Evolutionary conservation across 768 basidiomycete genomes (phyloP).

Genomic region (Xerocomus brunneocitrinus): DNA sequence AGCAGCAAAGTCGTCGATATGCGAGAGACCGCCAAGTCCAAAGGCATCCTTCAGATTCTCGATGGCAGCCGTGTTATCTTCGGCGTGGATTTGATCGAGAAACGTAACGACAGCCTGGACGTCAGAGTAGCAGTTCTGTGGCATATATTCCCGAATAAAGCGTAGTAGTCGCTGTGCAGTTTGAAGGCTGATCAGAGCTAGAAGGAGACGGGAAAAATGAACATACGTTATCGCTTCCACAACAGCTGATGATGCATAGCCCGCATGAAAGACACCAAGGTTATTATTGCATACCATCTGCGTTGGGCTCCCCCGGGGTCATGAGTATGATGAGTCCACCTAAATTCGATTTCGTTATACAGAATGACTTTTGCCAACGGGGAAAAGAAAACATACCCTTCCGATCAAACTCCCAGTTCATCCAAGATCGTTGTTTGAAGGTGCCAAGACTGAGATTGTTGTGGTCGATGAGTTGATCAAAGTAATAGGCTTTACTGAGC

Average conservation of each 20-base stretch:
- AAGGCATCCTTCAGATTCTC: slow-evolving; percentile 52
- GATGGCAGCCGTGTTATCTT: slow-evolving; percentile 43
- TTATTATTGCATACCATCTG: slow-evolving; percentile 37
- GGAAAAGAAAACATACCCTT: slow-evolving; percentile 28
- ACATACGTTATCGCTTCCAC: slow-evolving; percentile 42
- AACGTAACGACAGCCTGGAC: slow-evolving; percentile 58
- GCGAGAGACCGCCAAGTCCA: slow-evolving; percentile 52
- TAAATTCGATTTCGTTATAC: neutral
- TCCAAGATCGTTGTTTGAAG: slow-evolving; percentile 75
- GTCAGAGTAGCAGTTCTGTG: slow-evolving; percentile 69
- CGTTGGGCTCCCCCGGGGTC: slow-evolving; percentile 65
- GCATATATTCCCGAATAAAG: slow-evolving; percentile 63
- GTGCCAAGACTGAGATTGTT: slow-evolving; percentile 58
- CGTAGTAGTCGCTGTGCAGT: slow-evolving; percentile 22
- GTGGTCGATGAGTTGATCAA: slow-evolving; percentile 40
- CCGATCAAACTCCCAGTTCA: slow-evolving; percentile 63
- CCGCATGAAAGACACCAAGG: slow-evolving; percentile 38
- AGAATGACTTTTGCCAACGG: neutral
- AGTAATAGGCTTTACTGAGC: slow-evolving; percentile 26
- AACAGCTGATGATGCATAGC: slow-evolving; percentile 44
- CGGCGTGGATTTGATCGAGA: slow-evolving; percentile 53
- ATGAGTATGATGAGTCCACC: slow-evolving; percentile 25
- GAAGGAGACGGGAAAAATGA: neutral
- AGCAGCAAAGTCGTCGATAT: slow-evolving; percentile 64
- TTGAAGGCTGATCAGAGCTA: neutral